Evolutionary conservation across 2,329 filamentous ascomycete genomes (phyloP).

Genomic region (Talaromyces rugulosus): DNA sequence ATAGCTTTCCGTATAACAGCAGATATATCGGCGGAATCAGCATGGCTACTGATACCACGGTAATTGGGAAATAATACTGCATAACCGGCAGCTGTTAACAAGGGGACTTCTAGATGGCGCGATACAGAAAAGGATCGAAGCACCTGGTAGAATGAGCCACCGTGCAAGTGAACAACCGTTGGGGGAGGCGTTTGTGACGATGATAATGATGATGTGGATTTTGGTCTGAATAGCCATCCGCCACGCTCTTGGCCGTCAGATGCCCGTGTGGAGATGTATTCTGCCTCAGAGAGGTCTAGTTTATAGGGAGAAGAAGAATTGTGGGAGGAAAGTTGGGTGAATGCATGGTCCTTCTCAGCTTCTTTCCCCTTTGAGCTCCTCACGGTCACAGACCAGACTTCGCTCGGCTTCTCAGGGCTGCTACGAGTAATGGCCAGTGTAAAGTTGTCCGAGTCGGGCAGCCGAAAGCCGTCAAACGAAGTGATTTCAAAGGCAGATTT

Average conservation of each 20-base stretch:
- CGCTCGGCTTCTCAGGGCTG: background rate
- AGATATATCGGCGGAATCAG: conserved; percentile 1
- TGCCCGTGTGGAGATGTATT: background rate
- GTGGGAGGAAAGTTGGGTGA: background rate
- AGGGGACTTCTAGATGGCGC: background rate
- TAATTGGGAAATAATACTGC: conserved; percentile 1
- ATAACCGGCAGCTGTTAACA: background rate
- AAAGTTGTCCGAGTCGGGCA: background rate
- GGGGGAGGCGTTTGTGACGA: background rate
- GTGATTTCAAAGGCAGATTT: background rate
- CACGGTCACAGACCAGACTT: background rate
- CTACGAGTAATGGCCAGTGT: background rate
- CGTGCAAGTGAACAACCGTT: background rate
- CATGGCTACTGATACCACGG: background rate
- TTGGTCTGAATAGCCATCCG: background rate
- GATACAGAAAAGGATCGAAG: conserved; percentile 1
- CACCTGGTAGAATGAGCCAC: conserved; percentile 1
- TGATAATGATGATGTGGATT: background rate
- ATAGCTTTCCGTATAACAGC: conserved; percentile 1
- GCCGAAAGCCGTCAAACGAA: background rate
- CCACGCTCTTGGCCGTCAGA: background rate
- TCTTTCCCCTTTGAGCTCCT: background rate
- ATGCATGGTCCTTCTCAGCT: background rate
- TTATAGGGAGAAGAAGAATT: background rate
- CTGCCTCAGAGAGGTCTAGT: background rate